A percentile compares a stretch with the other conserved stretches of the same genome.
phyloP scores from a whole-genome alignment of 139 green algal species.

The Coelastrella sp. region DNA sequence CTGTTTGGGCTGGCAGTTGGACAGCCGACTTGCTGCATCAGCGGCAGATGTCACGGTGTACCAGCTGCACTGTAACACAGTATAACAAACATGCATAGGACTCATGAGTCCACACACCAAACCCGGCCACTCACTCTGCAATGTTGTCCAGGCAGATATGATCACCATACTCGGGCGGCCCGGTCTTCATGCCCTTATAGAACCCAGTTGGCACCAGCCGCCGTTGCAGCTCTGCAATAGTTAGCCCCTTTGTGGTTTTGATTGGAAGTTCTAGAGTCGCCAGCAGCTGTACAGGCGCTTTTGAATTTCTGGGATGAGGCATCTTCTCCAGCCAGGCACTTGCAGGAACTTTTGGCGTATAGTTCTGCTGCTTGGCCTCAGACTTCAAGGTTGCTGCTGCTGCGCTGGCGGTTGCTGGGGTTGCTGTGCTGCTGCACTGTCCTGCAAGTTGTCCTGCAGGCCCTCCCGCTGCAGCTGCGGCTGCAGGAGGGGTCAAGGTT shows the following conservation, averaged over 20 bases:
- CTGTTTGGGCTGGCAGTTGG: too few relatives aligned
- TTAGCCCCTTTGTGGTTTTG: conserved; percentile 27
- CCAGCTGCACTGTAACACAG: too few relatives aligned
- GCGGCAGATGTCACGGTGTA: too few relatives aligned
- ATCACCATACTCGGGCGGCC: conserved; percentile 28
- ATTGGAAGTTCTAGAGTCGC: neutral
- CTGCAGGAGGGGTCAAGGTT: neutral
- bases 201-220: conserved; percentile 54
- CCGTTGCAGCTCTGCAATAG: conserved; percentile 39
- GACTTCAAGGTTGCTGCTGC: neutral
- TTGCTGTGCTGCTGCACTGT: neutral
- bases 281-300: neutral
- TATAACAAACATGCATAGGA: too few relatives aligned
- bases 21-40: too few relatives aligned
- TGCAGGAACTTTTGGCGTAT: neutral
- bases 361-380: neutral
- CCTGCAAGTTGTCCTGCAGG: neutral
- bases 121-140: neutral
- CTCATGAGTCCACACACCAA: neutral
- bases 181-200: neutral
- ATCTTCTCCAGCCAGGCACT: conserved; percentile 27
- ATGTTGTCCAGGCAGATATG: conserved; percentile 55
- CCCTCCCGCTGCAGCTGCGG: neutral
- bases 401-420: neutral
- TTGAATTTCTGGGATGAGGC: neutral